phyloP scores from a whole-genome alignment of 495 filamentous ascomycete genomes.

The Penicillium fimorum region DNA sequence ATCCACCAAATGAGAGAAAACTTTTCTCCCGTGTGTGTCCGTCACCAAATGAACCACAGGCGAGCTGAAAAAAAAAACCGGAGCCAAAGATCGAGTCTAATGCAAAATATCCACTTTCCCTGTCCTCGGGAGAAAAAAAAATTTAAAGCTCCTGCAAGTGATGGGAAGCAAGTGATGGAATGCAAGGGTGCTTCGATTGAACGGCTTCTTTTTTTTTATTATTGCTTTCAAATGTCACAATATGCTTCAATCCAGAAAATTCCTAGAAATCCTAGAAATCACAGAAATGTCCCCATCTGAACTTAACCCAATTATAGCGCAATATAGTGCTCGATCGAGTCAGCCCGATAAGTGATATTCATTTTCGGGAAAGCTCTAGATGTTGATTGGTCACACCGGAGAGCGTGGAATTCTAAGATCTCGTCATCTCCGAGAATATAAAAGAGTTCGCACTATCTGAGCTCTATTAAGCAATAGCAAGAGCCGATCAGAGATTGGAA shows the following conservation, averaged over 20 bases:
- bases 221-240: neutral
- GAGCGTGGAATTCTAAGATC: conserved; percentile 6
- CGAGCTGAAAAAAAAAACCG: conserved; percentile 12
- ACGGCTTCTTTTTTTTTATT: neutral
- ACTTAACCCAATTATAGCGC: neutral
- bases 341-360: neutral
- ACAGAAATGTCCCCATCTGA: no score
- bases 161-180: conserved; percentile 5
- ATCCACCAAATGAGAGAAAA: conserved; percentile 14
- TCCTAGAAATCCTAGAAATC: no score
- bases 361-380: neutral
- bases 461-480: conserved; percentile 12
- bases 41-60: conserved; percentile 9
- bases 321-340: neutral
- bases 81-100: conserved; percentile 13
- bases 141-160: conserved; percentile 11
- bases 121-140: conserved; percentile 10
- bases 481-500: conserved; percentile 1
- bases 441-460: conserved; percentile 17
- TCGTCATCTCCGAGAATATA: conserved; percentile 16
- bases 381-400: conserved; percentile 19
- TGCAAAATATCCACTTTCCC: conserved; percentile 8
- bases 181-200: neutral
- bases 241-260: conserved; percentile 3
- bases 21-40: conserved; percentile 12